Percentiles rank a stretch among this genome's conserved stretches.
phyloP scores from a whole-genome alignment of 495 filamentous ascomycete genomes.

The Parachaetomium inaequale region DNA sequence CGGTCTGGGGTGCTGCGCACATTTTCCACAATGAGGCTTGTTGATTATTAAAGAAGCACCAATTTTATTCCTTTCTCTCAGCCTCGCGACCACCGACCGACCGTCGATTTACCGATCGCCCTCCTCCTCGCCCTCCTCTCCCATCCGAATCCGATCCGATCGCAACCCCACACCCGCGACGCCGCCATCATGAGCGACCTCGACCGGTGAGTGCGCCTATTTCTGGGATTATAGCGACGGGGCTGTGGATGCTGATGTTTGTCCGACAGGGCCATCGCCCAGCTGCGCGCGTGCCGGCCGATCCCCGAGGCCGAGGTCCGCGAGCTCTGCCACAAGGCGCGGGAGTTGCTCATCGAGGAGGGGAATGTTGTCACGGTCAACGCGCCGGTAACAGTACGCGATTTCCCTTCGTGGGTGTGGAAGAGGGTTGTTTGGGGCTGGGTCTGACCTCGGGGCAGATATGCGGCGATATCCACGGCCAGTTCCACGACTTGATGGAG shows the following conservation, averaged over 20 bases:
- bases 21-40: neutral
- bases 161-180: neutral
- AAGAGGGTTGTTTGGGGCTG: neutral
- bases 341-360: slow-evolving; percentile 95
- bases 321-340: slow-evolving; percentile 95
- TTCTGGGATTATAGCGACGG: neutral
- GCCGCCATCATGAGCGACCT: slow-evolving; percentile 30
- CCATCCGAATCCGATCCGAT: neutral
- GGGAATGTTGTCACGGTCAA: slow-evolving; percentile 95
- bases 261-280: slow-evolving; percentile 73
- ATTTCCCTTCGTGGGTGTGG: neutral
- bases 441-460: slow-evolving; percentile 50
- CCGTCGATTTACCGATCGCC: neutral
- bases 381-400: slow-evolving; percentile 79
- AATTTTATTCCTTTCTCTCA: neutral
- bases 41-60: neutral
- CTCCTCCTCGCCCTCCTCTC: neutral
- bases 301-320: slow-evolving; percentile 94
- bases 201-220: slow-evolving; percentile 25
- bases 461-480: slow-evolving; percentile 97
- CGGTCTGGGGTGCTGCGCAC: neutral
- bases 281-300: slow-evolving; percentile 89
- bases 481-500: slow-evolving; percentile 99
- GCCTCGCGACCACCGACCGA: neutral
- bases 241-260: neutral